Evolutionary conservation across 2,329 filamentous ascomycete species (phyloP).

Genomic region (Claviceps pazoutovae): DNA sequence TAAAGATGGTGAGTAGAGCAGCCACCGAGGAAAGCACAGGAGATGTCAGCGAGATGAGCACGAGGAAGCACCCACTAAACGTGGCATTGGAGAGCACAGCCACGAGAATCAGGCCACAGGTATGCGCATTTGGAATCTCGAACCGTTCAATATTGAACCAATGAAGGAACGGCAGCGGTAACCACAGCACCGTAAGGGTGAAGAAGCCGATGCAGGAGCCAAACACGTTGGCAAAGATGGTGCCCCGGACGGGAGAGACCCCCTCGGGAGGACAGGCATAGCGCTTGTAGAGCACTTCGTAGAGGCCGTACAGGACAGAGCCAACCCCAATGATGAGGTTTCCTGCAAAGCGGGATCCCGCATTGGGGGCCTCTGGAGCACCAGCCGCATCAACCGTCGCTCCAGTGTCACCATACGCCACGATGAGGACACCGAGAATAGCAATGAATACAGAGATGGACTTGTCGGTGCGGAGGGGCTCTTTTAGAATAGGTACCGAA

Average conservation of each 20-base stretch:
- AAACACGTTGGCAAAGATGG: slow-evolving; percentile 90
- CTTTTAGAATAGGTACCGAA: slow-evolving; percentile 75
- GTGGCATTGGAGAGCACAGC: slow-evolving; percentile 77
- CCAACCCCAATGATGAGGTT: slow-evolving; percentile 88
- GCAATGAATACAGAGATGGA: slow-evolving; percentile 75
- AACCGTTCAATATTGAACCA: slow-evolving; percentile 67
- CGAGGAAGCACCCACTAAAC: slow-evolving; percentile 85
- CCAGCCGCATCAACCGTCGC: slow-evolving; percentile 28
- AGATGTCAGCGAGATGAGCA: slow-evolving; percentile 82
- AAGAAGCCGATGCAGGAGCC: slow-evolving; percentile 77
- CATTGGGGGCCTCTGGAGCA: slow-evolving; percentile 12
- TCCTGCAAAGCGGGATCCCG: slow-evolving; percentile 58
- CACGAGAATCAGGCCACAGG: slow-evolving; percentile 66
- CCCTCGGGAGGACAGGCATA: slow-evolving; percentile 88
- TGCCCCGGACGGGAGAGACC: slow-evolving; percentile 69
- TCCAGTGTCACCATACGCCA: slow-evolving; percentile 75
- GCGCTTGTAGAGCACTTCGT: slow-evolving; percentile 93
- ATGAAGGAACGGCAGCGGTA: slow-evolving; percentile 78
- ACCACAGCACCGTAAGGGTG: slow-evolving; percentile 78
- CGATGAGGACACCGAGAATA: slow-evolving; percentile 80
- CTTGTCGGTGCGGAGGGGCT: slow-evolving; percentile 74
- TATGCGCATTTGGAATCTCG: slow-evolving; percentile 62
- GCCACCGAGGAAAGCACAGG: slow-evolving; percentile 89
- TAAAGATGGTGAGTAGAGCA: slow-evolving; percentile 87
- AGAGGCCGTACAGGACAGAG: slow-evolving; percentile 86